These are phyloP conservation scores for Penicillium polonicum DNA, from an alignment of 2,329 filamentous ascomycete genomes.

Conservation along the genomic window DNA sequence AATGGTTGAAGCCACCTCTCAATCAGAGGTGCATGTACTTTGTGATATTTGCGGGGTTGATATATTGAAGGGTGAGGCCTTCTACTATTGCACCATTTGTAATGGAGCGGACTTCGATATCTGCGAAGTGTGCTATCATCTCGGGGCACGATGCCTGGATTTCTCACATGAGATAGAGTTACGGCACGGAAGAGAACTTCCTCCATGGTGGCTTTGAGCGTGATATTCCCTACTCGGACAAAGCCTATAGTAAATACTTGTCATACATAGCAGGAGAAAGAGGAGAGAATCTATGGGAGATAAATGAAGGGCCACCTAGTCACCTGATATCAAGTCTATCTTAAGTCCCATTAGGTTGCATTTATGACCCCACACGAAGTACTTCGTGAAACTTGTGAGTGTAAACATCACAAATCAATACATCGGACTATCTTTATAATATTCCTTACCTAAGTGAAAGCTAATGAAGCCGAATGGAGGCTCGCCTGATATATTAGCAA, in stretches of 20 bases:
- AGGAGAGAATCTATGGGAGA: neutral
- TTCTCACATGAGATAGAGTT: neutral
- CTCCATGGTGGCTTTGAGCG: too few species aligned
- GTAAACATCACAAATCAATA: neutral
- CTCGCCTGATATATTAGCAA: too few species aligned
- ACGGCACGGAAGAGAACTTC: neutral
- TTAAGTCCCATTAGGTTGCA: neutral
- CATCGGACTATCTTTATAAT: neutral
- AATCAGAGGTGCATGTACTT: too few species aligned
- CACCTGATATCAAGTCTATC: neutral
- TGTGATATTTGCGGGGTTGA: neutral
- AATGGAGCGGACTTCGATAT: neutral
- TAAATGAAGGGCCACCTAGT: neutral
- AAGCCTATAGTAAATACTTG: neutral
- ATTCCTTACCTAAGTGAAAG: neutral
- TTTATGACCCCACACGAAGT: too few species aligned
- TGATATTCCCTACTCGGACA: too few species aligned
- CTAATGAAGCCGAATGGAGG: too few species aligned
- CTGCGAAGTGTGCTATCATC: neutral
- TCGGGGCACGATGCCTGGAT: slow-evolving; percentile 1
- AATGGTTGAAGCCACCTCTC: neutral
- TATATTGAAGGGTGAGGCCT: neutral
- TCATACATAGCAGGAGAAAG: neutral
- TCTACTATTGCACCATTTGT: neutral
- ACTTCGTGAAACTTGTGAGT: too few species aligned